Evolutionary conservation across 176 grass and related monocot genomes (phyloP).

Genomic region (Coix lacrymajobi): DNA sequence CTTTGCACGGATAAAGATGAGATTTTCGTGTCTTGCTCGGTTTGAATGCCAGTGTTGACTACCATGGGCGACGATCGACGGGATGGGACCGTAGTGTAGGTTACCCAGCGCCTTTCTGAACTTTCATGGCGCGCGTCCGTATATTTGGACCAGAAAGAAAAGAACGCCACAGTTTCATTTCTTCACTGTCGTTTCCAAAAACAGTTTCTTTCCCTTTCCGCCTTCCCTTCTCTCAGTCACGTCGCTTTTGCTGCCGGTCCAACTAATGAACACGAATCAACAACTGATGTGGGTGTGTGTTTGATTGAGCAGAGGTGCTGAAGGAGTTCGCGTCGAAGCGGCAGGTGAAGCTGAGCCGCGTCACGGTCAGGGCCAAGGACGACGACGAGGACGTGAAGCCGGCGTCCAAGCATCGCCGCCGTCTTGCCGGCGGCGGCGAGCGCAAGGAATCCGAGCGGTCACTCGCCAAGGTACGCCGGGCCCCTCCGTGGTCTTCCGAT

Average conservation of each 20-base stretch:
- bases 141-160: background rate
- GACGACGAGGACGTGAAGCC: slow-evolving; percentile 17
- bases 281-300: background rate
- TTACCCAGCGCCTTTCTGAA: background rate
- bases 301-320: slow-evolving; percentile 57
- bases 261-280: background rate
- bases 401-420: slow-evolving; percentile 17
- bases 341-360: slow-evolving; percentile 70
- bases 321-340: slow-evolving; percentile 79
- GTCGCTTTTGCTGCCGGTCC: background rate
- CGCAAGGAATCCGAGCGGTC: slow-evolving; percentile 34
- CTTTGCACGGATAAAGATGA: background rate
- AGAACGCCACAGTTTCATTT: background rate
- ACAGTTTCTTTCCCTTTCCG: background rate
- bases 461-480: slow-evolving; percentile 29
- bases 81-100: background rate
- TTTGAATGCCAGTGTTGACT: slow-evolving; percentile 14
- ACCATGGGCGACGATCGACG: background rate
- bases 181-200: background rate
- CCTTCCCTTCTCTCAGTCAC: background rate
- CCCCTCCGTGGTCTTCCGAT: background rate
- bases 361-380: slow-evolving; percentile 45
- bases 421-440: slow-evolving; percentile 10
- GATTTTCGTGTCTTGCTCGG: background rate
- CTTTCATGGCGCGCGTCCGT: background rate